Evolutionary conservation across 1,284 basidiomycete genomes (phyloP).

Genomic region (Mycosarcoma mackinlayi): DNA sequence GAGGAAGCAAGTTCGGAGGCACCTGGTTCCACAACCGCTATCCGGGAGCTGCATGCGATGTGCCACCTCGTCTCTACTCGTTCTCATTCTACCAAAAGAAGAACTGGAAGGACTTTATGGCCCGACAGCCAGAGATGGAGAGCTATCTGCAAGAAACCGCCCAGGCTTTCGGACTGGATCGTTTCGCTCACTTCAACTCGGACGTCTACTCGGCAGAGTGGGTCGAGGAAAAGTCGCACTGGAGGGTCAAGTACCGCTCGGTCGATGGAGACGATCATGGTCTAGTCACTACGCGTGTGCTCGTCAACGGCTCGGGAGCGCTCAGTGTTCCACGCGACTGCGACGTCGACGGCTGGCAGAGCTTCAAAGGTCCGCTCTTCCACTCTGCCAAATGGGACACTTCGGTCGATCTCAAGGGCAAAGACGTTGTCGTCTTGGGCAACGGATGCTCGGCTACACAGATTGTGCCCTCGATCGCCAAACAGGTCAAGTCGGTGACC

Average conservation of each 20-base stretch:
- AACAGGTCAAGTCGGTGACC: conserved; percentile 30
- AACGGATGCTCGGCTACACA: conserved; percentile 64
- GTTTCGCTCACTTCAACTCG: conserved; percentile 28
- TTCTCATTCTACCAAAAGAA: conserved; percentile 40
- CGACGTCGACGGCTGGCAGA: conserved; percentile 36
- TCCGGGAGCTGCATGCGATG: conserved; percentile 49
- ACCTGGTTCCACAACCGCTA: conserved; percentile 56
- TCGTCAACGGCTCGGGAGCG: conserved; percentile 44
- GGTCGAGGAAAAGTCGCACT: conserved; percentile 35
- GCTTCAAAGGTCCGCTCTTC: conserved; percentile 57
- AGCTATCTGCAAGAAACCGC: conserved; percentile 41
- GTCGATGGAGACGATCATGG: conserved; percentile 9
- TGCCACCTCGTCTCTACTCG: conserved; percentile 58
- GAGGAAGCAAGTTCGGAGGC: conserved; percentile 32
- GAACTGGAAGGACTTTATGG: conserved; percentile 28
- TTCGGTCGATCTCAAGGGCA: conserved; percentile 51
- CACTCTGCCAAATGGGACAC: conserved; percentile 66
- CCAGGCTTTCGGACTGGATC: conserved; percentile 17
- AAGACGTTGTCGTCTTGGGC: conserved; percentile 62
- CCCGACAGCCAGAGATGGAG: conserved; percentile 44
- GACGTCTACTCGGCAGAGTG: conserved; percentile 44
- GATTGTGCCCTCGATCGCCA: conserved; percentile 38
- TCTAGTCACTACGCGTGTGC: conserved; percentile 21
- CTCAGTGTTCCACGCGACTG: conserved; percentile 44
- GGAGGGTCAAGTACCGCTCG: conserved; percentile 40